Conservation (phyloP, 257 asterid species). For the Knoxia roxburghii region DNA sequence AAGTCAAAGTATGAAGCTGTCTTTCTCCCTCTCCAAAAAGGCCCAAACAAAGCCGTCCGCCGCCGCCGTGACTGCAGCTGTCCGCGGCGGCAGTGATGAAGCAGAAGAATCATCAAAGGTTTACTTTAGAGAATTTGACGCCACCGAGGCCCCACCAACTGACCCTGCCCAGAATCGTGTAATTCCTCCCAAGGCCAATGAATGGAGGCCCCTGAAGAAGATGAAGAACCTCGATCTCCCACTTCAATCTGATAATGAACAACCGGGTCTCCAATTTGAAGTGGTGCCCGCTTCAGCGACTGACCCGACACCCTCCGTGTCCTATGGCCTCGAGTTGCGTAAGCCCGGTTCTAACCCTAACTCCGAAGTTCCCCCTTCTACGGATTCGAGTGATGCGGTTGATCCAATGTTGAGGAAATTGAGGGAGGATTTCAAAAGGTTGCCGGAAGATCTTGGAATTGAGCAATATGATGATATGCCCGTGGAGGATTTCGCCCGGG, state of each 20-base stretch:
- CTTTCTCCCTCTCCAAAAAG: slow-evolving; percentile 58
- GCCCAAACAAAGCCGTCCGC: slow-evolving; percentile 36
- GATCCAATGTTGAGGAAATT: slow-evolving; percentile 48
- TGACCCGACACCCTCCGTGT: slow-evolving; percentile 37
- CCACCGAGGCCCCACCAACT: slow-evolving; percentile 42
- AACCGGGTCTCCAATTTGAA: slow-evolving; percentile 52
- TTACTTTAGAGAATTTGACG: slow-evolving; percentile 52
- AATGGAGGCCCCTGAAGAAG: slow-evolving; percentile 51
- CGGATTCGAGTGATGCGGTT: slow-evolving; percentile 3
- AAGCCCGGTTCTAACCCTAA: slow-evolving; percentile 15
- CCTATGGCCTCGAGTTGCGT: slow-evolving; percentile 68
- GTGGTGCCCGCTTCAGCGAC: slow-evolving; percentile 33
- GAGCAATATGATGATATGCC: slow-evolving; percentile 68
- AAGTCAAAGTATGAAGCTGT: slow-evolving; percentile 44
- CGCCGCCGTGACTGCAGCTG: slow-evolving; percentile 11
- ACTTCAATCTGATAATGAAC: slow-evolving; percentile 30
- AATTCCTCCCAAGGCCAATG: slow-evolving; percentile 61
- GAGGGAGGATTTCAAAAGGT: slow-evolving; percentile 49
- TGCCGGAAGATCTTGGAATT: slow-evolving; percentile 52
- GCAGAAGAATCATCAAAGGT: slow-evolving; percentile 13
- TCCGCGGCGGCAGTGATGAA: slow-evolving; percentile 4
- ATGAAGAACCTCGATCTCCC: slow-evolving; percentile 59
- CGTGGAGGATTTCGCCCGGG: slow-evolving; percentile 64
- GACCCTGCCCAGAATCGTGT: slow-evolving; percentile 22
- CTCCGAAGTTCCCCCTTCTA: background rate